Percentiles rank a stretch among this genome's conserved stretches.
phyloP scores from a whole-genome alignment of 2,329 filamentous ascomycete genomes.

The Aspergillus quadricinctus region DNA sequence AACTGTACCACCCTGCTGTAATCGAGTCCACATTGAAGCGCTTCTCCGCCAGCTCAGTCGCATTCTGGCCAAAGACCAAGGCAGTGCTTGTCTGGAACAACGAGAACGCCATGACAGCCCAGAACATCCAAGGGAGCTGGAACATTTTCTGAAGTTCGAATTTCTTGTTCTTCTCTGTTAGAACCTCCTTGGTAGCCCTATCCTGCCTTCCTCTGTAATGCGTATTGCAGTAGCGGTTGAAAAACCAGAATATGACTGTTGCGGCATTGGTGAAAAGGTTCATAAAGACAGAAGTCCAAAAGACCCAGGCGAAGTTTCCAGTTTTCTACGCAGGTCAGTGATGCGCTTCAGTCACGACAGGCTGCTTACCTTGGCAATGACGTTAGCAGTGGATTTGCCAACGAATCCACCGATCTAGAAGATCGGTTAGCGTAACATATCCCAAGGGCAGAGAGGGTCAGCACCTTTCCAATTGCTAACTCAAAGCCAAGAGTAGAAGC shows the following conservation, averaged over 20 bases:
- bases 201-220: conserved; percentile 48
- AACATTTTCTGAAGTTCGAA: conserved; percentile 55
- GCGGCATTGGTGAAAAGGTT: conserved; percentile 59
- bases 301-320: conserved; percentile 59
- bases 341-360: conserved; percentile 2
- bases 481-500: conserved; percentile 59
- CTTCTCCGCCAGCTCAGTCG: conserved; percentile 58
- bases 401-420: conserved; percentile 53
- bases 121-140: conserved; percentile 57
- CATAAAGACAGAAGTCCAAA: conserved; percentile 62
- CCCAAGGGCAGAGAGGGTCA: too few species aligned
- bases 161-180: conserved; percentile 58
- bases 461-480: conserved; percentile 53
- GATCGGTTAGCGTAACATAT: neutral
- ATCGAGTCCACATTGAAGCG: conserved; percentile 54
- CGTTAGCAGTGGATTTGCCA: conserved; percentile 57
- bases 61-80: conserved; percentile 52
- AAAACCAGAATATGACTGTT: conserved; percentile 53
- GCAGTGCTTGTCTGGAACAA: conserved; percentile 57
- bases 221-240: conserved; percentile 49
- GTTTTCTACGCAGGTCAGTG: conserved; percentile 37
- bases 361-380: conserved; percentile 47
- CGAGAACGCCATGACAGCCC: conserved; percentile 52
- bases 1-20: conserved; percentile 58
- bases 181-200: conserved; percentile 54